A percentile compares a stretch with the other conserved stretches of the same genome.
Conservation (phyloP, 2,329 filamentous ascomycete genomes). For the Aspergillus proliferans region DNA sequence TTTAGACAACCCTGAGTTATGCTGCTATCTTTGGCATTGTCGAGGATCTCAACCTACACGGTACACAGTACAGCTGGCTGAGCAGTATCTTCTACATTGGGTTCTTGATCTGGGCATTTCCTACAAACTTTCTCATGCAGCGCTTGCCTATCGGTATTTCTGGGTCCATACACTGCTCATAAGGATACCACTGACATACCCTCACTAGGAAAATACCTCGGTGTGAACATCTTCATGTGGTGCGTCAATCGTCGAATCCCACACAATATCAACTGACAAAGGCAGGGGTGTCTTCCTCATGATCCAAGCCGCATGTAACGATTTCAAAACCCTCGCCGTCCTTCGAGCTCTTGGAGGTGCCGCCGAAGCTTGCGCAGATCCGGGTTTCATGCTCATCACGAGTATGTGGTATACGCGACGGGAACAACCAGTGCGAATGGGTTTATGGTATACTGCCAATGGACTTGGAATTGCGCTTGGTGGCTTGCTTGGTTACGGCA, state of each 20-base stretch:
- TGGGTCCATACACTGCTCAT: background rate
- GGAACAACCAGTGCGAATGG: conserved; percentile 57
- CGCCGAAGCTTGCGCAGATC: conserved; percentile 53
- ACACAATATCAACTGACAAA: background rate
- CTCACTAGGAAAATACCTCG: conserved; percentile 45
- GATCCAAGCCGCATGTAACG: conserved; percentile 49
- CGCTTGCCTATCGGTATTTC: conserved; percentile 42
- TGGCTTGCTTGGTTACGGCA: conserved; percentile 53
- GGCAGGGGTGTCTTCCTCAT: conserved; percentile 44
- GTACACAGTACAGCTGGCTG: conserved; percentile 54
- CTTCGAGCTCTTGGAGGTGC: conserved; percentile 53
- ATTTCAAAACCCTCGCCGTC: conserved; percentile 50
- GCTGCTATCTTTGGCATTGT: conserved; percentile 60
- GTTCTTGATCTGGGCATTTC: conserved; percentile 49
- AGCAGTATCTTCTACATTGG: conserved; percentile 53
- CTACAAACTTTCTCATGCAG: conserved; percentile 50
- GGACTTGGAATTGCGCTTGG: conserved; percentile 55
- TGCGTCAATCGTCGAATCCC: conserved; percentile 8
- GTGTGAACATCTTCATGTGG: conserved; percentile 54
- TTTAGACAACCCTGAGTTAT: conserved; percentile 53
- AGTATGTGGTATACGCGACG: conserved; percentile 60
- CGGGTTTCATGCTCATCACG: conserved; percentile 59
- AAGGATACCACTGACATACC: background rate
- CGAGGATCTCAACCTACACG: conserved; percentile 52
- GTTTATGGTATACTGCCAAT: conserved; percentile 55